phyloP scores from a whole-genome alignment of 2,329 filamentous ascomycete genomes.

The Aspergillus sp. region DNA sequence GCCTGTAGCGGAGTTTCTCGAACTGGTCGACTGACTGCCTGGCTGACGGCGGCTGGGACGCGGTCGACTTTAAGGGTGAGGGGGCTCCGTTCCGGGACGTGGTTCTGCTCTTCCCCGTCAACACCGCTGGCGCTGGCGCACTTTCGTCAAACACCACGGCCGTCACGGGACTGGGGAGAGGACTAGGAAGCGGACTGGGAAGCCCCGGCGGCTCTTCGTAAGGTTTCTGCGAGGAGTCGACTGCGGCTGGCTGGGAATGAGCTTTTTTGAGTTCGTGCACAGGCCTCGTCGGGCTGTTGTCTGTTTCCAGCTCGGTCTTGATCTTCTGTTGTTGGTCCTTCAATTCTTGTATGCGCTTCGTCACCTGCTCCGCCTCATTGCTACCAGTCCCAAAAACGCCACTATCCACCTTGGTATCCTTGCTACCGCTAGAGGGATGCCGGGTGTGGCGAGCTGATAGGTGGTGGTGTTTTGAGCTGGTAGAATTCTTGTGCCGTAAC shows the following conservation, averaged over 20 bases:
- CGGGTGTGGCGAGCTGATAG: constrained; percentile 42
- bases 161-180: neutral
- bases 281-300: constrained; percentile 24
- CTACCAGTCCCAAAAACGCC: constrained; percentile 30
- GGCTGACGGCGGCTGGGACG: constrained; percentile 15
- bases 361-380: constrained; percentile 48
- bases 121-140: constrained; percentile 61
- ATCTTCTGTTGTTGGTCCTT: constrained; percentile 50
- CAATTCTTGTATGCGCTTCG: constrained; percentile 49
- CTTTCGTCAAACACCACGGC: constrained; percentile 44
- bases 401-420: constrained; percentile 33
- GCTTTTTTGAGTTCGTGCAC: constrained; percentile 8
- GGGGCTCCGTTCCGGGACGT: constrained; percentile 20
- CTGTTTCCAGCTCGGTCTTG: constrained; percentile 40
- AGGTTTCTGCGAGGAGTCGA: constrained; percentile 10
- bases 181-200: neutral
- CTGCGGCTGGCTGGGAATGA: constrained; percentile 7
- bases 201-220: constrained; percentile 4
- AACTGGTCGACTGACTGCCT: constrained; percentile 23
- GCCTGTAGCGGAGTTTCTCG: constrained; percentile 20
- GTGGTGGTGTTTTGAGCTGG: constrained; percentile 46
- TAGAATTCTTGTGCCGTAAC: constrained; percentile 48
- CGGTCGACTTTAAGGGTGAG: constrained; percentile 20
- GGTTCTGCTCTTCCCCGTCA: constrained; percentile 47
- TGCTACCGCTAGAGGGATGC: constrained; percentile 30